phyloP scores from a whole-genome alignment of 1,139 yeast species.

The Yamadazyma diospyri region DNA sequence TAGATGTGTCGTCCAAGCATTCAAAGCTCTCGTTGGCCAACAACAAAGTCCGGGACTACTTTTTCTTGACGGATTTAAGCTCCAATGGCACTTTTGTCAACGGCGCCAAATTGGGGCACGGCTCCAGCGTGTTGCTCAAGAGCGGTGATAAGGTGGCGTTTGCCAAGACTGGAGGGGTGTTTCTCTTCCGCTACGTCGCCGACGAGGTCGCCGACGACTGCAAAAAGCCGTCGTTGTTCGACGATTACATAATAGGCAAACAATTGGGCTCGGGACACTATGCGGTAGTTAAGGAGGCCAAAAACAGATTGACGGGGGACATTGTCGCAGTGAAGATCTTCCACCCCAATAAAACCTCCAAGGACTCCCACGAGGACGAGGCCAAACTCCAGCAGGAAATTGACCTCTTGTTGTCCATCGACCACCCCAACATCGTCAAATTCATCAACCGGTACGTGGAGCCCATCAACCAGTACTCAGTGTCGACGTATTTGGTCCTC shows the following conservation, averaged over 20 bases:
- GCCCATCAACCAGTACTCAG: constrained; percentile 52
- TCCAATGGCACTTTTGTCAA: constrained; percentile 69
- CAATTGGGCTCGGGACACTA: constrained; percentile 76
- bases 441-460: constrained; percentile 67
- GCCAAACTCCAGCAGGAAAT: constrained; percentile 65
- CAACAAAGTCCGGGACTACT: constrained; percentile 33
- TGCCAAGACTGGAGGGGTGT: constrained; percentile 57
- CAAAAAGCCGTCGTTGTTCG: constrained; percentile 44
- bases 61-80: constrained; percentile 56
- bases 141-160: constrained; percentile 65
- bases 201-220: constrained; percentile 16
- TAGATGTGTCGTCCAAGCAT: constrained; percentile 67
- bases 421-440: constrained; percentile 69
- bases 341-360: constrained; percentile 53
- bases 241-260: constrained; percentile 57
- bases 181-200: constrained; percentile 47
- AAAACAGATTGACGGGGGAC: constrained; percentile 53
- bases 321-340: constrained; percentile 76
- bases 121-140: constrained; percentile 45
- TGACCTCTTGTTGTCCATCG: constrained; percentile 58
- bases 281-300: constrained; percentile 72
- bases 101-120: constrained; percentile 50
- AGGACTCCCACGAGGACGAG: constrained; percentile 34
- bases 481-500: constrained; percentile 63
- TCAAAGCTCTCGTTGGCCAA: constrained; percentile 46